Base-by-base conservation (phyloP, 768 basidiomycete genomes). In the Leccinum subgranulosum region DNA sequence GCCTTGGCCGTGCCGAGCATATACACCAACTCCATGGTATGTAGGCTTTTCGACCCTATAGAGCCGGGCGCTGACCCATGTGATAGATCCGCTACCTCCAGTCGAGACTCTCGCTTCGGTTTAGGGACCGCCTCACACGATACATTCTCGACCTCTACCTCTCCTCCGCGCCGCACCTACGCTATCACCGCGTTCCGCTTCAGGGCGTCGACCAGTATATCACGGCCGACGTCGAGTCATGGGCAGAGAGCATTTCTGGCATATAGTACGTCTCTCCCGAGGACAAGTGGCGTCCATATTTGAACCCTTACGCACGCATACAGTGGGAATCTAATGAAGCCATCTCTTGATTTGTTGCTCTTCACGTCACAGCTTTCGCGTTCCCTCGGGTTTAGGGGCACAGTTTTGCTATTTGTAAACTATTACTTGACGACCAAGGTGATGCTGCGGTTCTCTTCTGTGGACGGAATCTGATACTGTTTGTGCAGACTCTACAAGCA, bases 101-200 rank as follows among this genome's bases (percentile, higher is more conserved):
- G 73, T 84, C 88, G 4, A 91, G 90, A 54, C 81, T 98, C 3
- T 85, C 93, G 0, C 80, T 96, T 3, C 81, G 85, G 3, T 80
- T 98, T 61, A 81, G 95, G 31, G 94, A 92, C 0, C 85, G 92
- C 11, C 77, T 98, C 25, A 94, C 94, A 0, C 85, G 92, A 28
- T 98, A 97, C 71, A 86, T 88, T 0, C 88, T 95, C 68, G 94
- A 96, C 68, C 79, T 98, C 12, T 98, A 98, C 70, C 84, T 98
- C 56, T 89, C 88, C 23, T 81, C 86, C 0, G 74, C 80, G 3
- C 89, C 87, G 4, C 72, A 90, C 56, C 74, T 92, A 27, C 81
- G 88, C 11, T 92, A 92, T 67, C 88, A 89, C 69, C 74, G 80
- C 11, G 69, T 79, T 33, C 79, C 81, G 48, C 77, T 84, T 43